phyloP scores from a whole-genome alignment of 2,329 filamentous ascomycete species.

The Coniella vitis region DNA sequence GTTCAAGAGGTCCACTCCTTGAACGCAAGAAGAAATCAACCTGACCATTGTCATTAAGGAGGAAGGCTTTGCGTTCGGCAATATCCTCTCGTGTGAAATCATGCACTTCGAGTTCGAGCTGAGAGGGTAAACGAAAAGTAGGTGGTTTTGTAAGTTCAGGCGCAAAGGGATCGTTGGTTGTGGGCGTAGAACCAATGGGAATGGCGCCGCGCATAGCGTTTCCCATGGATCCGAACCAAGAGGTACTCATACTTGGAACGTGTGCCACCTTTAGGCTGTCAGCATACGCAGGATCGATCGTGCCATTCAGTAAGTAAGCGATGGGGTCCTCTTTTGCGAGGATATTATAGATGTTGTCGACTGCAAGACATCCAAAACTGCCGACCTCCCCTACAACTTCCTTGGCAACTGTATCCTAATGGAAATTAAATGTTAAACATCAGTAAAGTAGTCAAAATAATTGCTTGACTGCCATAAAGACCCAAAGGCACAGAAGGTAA shows the following conservation, averaged over 20 bases:
- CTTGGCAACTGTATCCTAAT: constrained; percentile 41
- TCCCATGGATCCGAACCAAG: constrained; percentile 58
- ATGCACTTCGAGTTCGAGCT: constrained; percentile 89
- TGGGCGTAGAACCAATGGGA: constrained; percentile 38
- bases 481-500: not conserved
- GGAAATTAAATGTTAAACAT: not conserved
- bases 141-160: constrained; percentile 28
- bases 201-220: constrained; percentile 57
- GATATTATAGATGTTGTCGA: constrained; percentile 96
- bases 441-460: not conserved
- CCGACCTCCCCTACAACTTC: constrained; percentile 71
- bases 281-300: constrained; percentile 76
- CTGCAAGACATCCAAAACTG: constrained; percentile 80
- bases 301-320: constrained; percentile 85
- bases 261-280: constrained; percentile 68
- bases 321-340: constrained; percentile 68
- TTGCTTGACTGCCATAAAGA: not conserved
- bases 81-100: constrained; percentile 90
- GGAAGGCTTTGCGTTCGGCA: constrained; percentile 77
- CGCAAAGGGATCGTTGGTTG: constrained; percentile 20
- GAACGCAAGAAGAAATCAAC: constrained; percentile 85
- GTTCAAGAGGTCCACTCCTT: constrained; percentile 79
- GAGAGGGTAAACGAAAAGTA: constrained; percentile 47
- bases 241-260: constrained; percentile 65
- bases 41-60: constrained; percentile 95